Base-by-base conservation (phyloP, 805 yeast species). In the Kuraishia ogatae region DNA sequence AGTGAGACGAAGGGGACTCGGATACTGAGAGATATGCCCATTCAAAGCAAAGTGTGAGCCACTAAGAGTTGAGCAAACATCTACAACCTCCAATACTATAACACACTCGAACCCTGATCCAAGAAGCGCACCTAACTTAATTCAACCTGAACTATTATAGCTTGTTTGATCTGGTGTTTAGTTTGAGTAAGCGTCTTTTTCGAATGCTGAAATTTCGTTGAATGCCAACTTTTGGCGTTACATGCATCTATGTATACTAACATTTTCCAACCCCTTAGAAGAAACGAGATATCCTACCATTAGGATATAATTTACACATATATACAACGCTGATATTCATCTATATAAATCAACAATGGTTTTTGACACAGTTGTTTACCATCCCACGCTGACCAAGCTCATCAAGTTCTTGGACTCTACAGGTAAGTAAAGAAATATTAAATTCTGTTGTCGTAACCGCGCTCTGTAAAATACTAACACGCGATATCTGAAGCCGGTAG, bases 311-410 rank as follows among this genome's bases (percentile, higher is more conserved):
- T 10, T 8, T 4, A 35, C 43, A 35, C 43, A 29, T 8, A 49
- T 5, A 49, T 19, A 49, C 13, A 49, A 22, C 50, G 7, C 21
- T n/a, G 3, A 49, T 24, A 24, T 49, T 23, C 15, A 35, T 29
- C 19, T 6, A 28, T 11, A 28, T 28, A n/a, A n/a, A n/a, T 28
- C 17, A 35, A 53, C 51, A 39, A 85, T 85, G 90, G 87, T 84
- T 59, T 81, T 75, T 58, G 90, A 87, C 66, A 73, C 87, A 4
- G 63, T 87, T 46, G 76, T 85, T 51, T 84, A 84, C 67, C 96
- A 87, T 71, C 96, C 96, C 17, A 75, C 88, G 1, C 68, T 86
- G 53, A 70, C 76, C 56, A 85, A 82, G 61, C 67, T 85, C 46
- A 72, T 87, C 67, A 79, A 74, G 63, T 85, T 84, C 65, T 73